Evolutionary conservation across 1,284 basidiomycete species (phyloP).

Genomic region (Farysia itapuensis): DNA sequence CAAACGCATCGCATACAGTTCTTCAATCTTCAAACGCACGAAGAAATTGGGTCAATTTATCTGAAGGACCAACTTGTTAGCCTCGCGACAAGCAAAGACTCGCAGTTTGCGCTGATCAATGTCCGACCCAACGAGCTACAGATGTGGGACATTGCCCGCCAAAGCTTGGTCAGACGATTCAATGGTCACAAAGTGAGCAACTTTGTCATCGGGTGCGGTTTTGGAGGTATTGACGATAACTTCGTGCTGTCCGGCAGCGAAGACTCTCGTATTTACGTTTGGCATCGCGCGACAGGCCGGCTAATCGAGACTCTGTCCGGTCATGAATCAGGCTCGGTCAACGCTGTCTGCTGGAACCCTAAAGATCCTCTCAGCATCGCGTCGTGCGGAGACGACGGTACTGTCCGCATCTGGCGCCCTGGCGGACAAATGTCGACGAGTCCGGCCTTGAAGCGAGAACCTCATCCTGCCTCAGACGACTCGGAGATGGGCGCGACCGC

Average conservation of each 20-base stretch:
- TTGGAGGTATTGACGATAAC: slow-evolving; percentile 85
- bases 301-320: slow-evolving; percentile 81
- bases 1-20: slow-evolving; percentile 69
- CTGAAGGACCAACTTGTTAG: slow-evolving; percentile 72
- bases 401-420: slow-evolving; percentile 50
- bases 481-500: slow-evolving; percentile 25
- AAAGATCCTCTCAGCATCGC: slow-evolving; percentile 82
- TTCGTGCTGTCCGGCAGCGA: slow-evolving; percentile 93
- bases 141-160: slow-evolving; percentile 74
- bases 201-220: slow-evolving; percentile 87
- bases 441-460: slow-evolving; percentile 1
- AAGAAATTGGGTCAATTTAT: slow-evolving; percentile 64
- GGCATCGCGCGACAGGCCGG: slow-evolving; percentile 83
- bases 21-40: slow-evolving; percentile 69
- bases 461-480: slow-evolving; percentile 24
- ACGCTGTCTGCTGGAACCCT: slow-evolving; percentile 95
- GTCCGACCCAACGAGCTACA: slow-evolving; percentile 73
- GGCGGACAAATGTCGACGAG: slow-evolving; percentile 3
- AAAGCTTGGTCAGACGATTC: slow-evolving; percentile 65
- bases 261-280: slow-evolving; percentile 78
- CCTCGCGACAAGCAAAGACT: slow-evolving; percentile 73
- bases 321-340: slow-evolving; percentile 84
- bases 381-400: slow-evolving; percentile 58
- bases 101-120: slow-evolving; percentile 81
- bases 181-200: slow-evolving; percentile 37